These are phyloP conservation scores for Prunus persica DNA, from an alignment of 306 rosid species.

Conservation along the genomic window Prunus_persica_NCBIv2 NC_034014.1:9987501-9988000, in stretches of 20 bases:
- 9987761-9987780: neutral
- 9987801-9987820: constrained; percentile 10
- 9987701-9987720: neutral
- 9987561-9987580: neutral
- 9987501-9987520: no score
- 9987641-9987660: neutral
- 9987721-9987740: neutral
- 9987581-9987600: neutral
- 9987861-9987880: neutral
- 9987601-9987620: neutral
- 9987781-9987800: neutral
- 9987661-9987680: neutral
- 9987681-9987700: constrained; percentile 6
- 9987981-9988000: neutral
- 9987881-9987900: neutral
- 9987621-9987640: neutral
- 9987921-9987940: neutral
- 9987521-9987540: neutral
- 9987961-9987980: neutral
- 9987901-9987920: constrained; percentile 10
- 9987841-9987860: neutral
- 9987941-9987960: neutral
- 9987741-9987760: neutral
- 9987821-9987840: constrained; percentile 20
- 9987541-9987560: neutral